Percentiles rank a stretch among this genome's conserved stretches.
Conservation (phyloP, 2,329 filamentous ascomycete genomes). For the Diaporthe citri region DNA sequence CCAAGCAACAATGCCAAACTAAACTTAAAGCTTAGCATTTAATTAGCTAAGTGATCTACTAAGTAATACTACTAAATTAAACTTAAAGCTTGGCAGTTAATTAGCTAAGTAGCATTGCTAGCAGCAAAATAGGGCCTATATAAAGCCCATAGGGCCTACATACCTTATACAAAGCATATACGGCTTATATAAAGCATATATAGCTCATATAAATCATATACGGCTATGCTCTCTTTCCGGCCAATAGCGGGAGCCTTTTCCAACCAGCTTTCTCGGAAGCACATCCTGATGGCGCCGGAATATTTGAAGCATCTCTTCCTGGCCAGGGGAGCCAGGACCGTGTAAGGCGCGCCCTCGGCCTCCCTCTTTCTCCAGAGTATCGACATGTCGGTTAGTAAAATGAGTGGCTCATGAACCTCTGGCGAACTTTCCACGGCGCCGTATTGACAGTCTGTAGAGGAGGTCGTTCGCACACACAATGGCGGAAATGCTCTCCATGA, state of each 20-base stretch:
- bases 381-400: not conserved
- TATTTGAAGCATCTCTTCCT: not conserved
- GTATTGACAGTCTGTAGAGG: not conserved
- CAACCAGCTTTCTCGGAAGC: not conserved
- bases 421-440: not conserved
- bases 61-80: too few relatives aligned
- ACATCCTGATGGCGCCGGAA: not conserved
- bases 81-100: too few relatives aligned
- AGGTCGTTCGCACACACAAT: not conserved
- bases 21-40: too few relatives aligned
- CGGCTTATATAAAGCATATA: too few relatives aligned
- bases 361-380: constrained; percentile 4
- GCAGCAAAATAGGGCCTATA: too few relatives aligned
- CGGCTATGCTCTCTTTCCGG: not conserved
- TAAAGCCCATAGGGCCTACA: too few relatives aligned
- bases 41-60: too few relatives aligned
- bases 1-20: too few relatives aligned
- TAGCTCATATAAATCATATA: too few relatives aligned
- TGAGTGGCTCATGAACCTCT: too few relatives aligned
- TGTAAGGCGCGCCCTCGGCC: not conserved
- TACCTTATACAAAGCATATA: too few relatives aligned
- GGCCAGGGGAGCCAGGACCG: not conserved
- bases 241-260: not conserved
- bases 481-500: not conserved
- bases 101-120: too few relatives aligned